phyloP scores from a whole-genome alignment of 305 asterid species.

The Vinca major region DNA sequence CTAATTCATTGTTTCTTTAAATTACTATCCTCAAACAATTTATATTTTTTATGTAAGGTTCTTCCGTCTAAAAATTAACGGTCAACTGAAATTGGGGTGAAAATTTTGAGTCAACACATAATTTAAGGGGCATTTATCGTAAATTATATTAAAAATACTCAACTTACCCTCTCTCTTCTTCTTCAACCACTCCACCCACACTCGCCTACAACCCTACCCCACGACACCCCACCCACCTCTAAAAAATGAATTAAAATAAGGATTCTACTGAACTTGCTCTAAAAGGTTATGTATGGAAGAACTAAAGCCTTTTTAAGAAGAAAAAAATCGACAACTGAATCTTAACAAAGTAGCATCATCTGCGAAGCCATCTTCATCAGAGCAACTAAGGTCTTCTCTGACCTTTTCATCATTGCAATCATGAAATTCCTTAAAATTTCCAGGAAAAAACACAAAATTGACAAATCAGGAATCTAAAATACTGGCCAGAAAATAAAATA shows the following conservation, averaged over 20 bases:
- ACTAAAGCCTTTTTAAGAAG: not conserved
- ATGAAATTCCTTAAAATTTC: constrained; percentile 28
- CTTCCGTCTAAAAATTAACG: too few species aligned
- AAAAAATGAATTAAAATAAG: not conserved
- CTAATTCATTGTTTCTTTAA: too few species aligned
- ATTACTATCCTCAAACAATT: too few species aligned
- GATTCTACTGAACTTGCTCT: not conserved
- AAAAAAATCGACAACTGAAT: not conserved
- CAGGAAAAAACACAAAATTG: not conserved
- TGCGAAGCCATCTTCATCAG: constrained; percentile 26
- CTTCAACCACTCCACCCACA: too few species aligned
- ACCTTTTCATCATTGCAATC: constrained; percentile 21
- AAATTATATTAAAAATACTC: too few species aligned
- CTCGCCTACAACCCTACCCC: too few species aligned
- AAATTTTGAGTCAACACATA: too few species aligned
- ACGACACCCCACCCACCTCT: too few species aligned
- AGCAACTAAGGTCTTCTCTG: constrained; percentile 34
- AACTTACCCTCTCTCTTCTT: too few species aligned
- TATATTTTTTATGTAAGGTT: too few species aligned
- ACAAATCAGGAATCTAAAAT: not conserved
- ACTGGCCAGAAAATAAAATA: not conserved
- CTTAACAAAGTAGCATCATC: constrained; percentile 55
- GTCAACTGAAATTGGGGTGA: too few species aligned
- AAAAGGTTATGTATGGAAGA: not conserved
- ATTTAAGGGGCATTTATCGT: too few species aligned